Base-by-base conservation (phyloP, 371 early-diverging fungal genomes). In the Chytridiales sp. region DNA sequence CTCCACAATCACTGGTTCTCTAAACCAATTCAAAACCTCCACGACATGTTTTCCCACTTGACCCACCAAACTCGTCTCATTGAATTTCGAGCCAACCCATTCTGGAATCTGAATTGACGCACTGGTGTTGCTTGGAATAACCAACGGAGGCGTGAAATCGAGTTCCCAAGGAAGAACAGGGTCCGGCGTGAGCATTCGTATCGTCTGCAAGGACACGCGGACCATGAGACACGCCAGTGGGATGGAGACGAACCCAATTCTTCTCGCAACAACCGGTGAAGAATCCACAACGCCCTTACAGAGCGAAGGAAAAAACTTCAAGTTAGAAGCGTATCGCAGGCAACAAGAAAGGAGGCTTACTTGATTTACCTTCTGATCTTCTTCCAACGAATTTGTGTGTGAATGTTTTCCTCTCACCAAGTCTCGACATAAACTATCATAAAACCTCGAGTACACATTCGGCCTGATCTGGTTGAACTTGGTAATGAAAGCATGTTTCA, bases 401-500 rank as follows among this genome's bases (percentile, higher is more conserved):
- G 19, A 47, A 11, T 13, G 21, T 27, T 35, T 61, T 39, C 51
- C 27, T 39, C 85, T 82, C 0, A 90, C 87, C 36, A 97, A 67
- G 75, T 95, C 97, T 50, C 89, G 80, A 64, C 91, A 92, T 36
- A 96, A 74, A 21, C 92, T 83, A 61, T 95, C 94, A 13, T 87
- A 79, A 59, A 91, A 96, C 59, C 86, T 82, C 1, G 77, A 81
- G 73, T 97, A 98, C 3, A 95, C 87, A 15, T 32, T 39, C 1
- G 95, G 94, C 21, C 91, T 70, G 51, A 97, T 89, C 60, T 89
- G 89, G 70, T 98, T 98, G 75, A 95, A 95, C 65, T 96, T 97
- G 17, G 93, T 92, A 54, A 98, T 91, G 67, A 97, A 97, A 0
- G 96, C 91, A 72, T 98, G 98, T 70, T 98, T 98, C 48, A 96